Conservation (phyloP, 169 alveolate species). For the Plasmodium cynomolgi region DNA sequence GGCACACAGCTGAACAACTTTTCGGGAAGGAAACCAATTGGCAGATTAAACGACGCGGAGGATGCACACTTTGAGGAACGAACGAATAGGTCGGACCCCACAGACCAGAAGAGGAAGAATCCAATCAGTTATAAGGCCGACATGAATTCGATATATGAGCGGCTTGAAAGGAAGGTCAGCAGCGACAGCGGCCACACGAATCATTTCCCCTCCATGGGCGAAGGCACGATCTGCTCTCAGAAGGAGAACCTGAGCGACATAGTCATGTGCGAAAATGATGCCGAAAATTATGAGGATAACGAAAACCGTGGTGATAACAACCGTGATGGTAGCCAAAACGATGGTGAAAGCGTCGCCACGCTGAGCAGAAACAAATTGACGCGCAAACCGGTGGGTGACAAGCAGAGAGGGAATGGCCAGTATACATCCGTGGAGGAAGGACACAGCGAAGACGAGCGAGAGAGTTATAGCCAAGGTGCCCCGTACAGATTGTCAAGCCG, state of each 20-base stretch:
- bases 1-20: not conserved
- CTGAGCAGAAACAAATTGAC: not conserved
- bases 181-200: not conserved
- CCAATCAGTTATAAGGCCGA: not conserved
- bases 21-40: not conserved
- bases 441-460: not conserved
- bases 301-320: not conserved
- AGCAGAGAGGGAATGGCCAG: not conserved
- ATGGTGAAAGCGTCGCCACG: not conserved
- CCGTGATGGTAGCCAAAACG: not conserved
- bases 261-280: not conserved
- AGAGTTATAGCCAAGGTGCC: not conserved
- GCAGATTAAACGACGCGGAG: not conserved
- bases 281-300: not conserved
- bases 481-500: not conserved
- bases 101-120: not conserved
- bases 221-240: not conserved
- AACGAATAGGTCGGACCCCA: not conserved
- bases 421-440: not conserved
- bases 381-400: not conserved
- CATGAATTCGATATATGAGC: not conserved
- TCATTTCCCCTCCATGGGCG: not conserved
- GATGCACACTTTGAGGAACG: slow-evolving; percentile 1
- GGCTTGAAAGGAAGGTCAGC: not conserved
- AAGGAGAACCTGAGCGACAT: slow-evolving; percentile 17